phyloP scores from a whole-genome alignment of 1,284 basidiomycete species.

The Rhizoctonia solani region DNA sequence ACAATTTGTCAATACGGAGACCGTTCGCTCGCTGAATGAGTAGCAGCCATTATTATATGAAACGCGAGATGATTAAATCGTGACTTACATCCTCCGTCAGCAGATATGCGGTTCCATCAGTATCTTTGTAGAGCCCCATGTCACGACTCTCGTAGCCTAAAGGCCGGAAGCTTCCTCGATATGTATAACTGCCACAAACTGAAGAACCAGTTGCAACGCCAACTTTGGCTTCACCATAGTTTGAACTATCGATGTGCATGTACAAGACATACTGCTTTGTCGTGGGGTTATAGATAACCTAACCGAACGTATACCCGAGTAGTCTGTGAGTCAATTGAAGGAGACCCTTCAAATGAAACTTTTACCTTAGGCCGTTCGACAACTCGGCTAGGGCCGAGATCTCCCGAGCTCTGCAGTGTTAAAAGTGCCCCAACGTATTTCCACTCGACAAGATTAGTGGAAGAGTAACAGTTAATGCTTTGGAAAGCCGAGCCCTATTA shows the following conservation, averaged over 20 bases:
- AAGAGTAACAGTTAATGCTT: constrained; percentile 37
- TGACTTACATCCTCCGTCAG: constrained; percentile 37
- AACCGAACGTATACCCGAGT: neutral
- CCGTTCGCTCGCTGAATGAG: constrained; percentile 35
- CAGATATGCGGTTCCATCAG: constrained; percentile 37
- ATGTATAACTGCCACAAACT: constrained; percentile 36
- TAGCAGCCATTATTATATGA: neutral
- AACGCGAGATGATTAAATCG: neutral
- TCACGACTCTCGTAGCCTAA: constrained; percentile 37
- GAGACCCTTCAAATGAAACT: too few species aligned
- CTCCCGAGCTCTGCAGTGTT: constrained; percentile 33
- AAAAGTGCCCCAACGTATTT: constrained; percentile 37
- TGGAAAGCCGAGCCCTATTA: constrained; percentile 34
- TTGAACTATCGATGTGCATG: constrained; percentile 39
- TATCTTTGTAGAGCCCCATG: constrained; percentile 38
- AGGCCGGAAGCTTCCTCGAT: constrained; percentile 36
- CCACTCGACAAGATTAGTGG: constrained; percentile 37
- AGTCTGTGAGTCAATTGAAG: too few species aligned
- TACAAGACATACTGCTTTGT: constrained; percentile 37
- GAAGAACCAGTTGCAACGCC: constrained; percentile 37
- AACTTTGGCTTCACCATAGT: constrained; percentile 38
- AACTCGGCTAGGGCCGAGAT: constrained; percentile 37
- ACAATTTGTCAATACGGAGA: constrained; percentile 37
- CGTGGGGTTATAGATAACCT: constrained; percentile 35
- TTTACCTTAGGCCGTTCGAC: constrained; percentile 37